Percentiles rank a stretch among this genome's conserved stretches.
Conservation (phyloP, 2,329 filamentous ascomycete genomes). For the Endothia cerciana region DNA sequence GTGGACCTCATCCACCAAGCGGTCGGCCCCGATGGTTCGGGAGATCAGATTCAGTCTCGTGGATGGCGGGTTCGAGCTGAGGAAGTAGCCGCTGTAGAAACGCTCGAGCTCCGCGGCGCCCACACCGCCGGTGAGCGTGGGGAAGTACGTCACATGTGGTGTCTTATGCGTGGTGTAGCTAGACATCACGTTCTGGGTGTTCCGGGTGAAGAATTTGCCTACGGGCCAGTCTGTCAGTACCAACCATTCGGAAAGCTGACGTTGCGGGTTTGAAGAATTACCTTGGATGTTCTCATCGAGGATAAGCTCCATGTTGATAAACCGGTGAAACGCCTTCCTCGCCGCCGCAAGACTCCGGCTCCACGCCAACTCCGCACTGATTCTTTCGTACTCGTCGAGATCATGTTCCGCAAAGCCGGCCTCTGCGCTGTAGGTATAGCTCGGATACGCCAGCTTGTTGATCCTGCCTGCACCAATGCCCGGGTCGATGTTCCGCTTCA, state of each 20-base stretch:
- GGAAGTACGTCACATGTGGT: constrained; percentile 71
- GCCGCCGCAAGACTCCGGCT: constrained; percentile 64
- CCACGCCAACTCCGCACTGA: constrained; percentile 70
- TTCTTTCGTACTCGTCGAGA: constrained; percentile 67
- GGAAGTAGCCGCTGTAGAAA: constrained; percentile 70
- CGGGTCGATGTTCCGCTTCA: constrained; percentile 39
- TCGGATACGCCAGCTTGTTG: constrained; percentile 42
- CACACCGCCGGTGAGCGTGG: constrained; percentile 67
- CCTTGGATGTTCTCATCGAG: constrained; percentile 69
- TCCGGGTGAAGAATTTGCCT: constrained; percentile 60
- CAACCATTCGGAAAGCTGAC: constrained; percentile 34
- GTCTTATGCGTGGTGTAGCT: constrained; percentile 63
- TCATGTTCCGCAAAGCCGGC: constrained; percentile 74
- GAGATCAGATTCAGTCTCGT: constrained; percentile 64
- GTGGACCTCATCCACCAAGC: constrained; percentile 67
- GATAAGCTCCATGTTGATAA: constrained; percentile 65
- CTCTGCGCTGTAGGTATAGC: constrained; percentile 51
- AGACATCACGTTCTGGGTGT: constrained; percentile 63
- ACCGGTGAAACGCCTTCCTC: constrained; percentile 61
- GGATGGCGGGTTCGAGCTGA: constrained; percentile 63
- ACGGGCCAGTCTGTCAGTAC: neutral
- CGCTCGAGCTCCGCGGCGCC: constrained; percentile 60
- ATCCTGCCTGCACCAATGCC: constrained; percentile 45
- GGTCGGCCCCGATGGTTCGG: constrained; percentile 66
- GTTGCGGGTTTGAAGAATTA: constrained; percentile 31